These are phyloP conservation scores for Rutstroemia sp. DNA, from an alignment of 2,329 filamentous ascomycete genomes.

Conservation along the genomic window DNA sequence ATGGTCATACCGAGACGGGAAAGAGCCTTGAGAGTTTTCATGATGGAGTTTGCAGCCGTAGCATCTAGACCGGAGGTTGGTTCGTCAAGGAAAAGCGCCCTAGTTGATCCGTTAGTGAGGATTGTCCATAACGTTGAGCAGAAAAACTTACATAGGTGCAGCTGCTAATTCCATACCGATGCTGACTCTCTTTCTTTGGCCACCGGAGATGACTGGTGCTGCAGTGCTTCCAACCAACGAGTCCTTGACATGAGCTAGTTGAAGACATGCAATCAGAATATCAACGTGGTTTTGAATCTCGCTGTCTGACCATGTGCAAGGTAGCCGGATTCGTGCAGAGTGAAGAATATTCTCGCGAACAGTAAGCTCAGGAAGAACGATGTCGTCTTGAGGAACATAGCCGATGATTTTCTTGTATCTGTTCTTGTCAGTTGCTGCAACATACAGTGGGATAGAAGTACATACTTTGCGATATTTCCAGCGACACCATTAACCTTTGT, in stretches of 20 bases:
- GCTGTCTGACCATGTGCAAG: conserved; percentile 40
- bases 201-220: conserved; percentile 53
- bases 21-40: conserved; percentile 53
- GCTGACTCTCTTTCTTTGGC: conserved; percentile 53
- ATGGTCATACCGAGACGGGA: conserved; percentile 46
- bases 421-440: conserved; percentile 8
- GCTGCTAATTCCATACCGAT: conserved; percentile 54
- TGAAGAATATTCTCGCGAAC: conserved; percentile 56
- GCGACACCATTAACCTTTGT: conserved; percentile 41
- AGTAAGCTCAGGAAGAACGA: conserved; percentile 51
- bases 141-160: conserved; percentile 37
- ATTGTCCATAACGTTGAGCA: background rate
- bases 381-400: conserved; percentile 55
- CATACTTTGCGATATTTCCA: conserved; percentile 25
- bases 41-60: conserved; percentile 56
- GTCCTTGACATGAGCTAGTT: conserved; percentile 32
- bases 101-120: background rate
- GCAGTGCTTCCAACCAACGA: conserved; percentile 49
- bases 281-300: conserved; percentile 48
- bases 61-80: conserved; percentile 55
- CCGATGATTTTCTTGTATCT: conserved; percentile 53
- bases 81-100: conserved; percentile 53
- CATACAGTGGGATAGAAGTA: background rate
- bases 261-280: conserved; percentile 46
- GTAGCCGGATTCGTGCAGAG: conserved; percentile 47